Evolutionary conservation across 495 filamentous ascomycete species (phyloP), one percentile per base, ranked within the genome.

Genomic region (Parachaetomium inaequale): DNA sequence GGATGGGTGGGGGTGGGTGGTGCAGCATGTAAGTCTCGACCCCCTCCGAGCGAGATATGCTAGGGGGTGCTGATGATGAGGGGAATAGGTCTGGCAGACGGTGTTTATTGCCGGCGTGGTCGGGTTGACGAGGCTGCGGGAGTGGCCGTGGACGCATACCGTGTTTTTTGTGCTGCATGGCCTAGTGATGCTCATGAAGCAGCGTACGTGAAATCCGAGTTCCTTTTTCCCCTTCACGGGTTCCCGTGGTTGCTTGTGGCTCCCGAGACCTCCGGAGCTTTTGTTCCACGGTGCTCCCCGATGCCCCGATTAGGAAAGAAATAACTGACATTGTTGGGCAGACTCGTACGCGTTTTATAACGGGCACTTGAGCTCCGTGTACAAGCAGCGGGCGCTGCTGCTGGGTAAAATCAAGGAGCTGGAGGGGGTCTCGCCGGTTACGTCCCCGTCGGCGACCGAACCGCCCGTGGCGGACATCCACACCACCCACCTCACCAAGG

Each of bases 341-440:
- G n/a, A 91, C 68, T 88, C 84, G 53, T 91, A 88, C 68, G 81
- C 84, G 3, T 88, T 88, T 61, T 91, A 89, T 70, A 92, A 91
- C 66, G 88, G 88, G 6, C 80, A 91, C 63, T 74, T 92, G 31
- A 88, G 86, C 7, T 79, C 82, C 46, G 75, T 82, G 6, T 83
- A 84, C 61, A 79, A 79, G 53, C 79, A 79, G 53, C 70, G 80
- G 29, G 58, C 63, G 58, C 51, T 50, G 14, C 62, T 79, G 58
- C 64, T 75, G 12, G 54, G 59, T 15, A 74, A 61, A 43, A 53
- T 78, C 55, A 76, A 75, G 59, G 61, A 71, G 62, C 67, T 79
- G 14, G 74, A 78, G 25, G 50, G 53, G 15, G 59, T 72, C 15
- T 62, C 69, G 4, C 69, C 75, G 0, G 68, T 72, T 1, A 55